Base-by-base conservation (phyloP, 1,284 basidiomycete genomes). In the Heterobasidion parviporum region DNA sequence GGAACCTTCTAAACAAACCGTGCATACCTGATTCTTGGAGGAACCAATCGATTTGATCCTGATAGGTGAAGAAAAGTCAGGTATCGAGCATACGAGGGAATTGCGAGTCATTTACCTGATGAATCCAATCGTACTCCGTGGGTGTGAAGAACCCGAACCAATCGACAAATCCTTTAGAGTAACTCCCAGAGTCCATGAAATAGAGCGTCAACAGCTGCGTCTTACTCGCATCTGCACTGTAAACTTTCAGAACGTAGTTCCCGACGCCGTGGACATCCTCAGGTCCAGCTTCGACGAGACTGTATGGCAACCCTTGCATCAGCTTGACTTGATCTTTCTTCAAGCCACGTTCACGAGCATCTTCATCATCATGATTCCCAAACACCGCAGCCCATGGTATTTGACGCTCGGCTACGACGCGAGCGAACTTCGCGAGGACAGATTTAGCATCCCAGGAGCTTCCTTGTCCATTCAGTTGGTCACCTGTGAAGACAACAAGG, bases 331-430 rank as follows among this genome's bases (percentile, higher is more conserved):
- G 85, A 14, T 85, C 69, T 41, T 57, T 46, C 16, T 59, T 53
- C 38, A 12, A 43, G 12, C 60, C 61, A 2, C 65, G 78, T 80
- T 59, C 83, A 78, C 52, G 73, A 66, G 57, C 83, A 59, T 85
- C 80, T 62, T 94, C 89, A 50, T 81, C 79, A 64, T 96, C 94
- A 67, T 98, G 95, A 65, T 99, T 98, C 2, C 95, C 92, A 67
- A 97, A 92, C 6, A 98, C 81, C 0, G 87, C 89, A 2, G 91
- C 83, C 92, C 94, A 99, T 0, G 94, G 88, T 35, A 97, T 89
- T 50, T 78, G 70, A 26, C 87, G 81, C 12, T 85, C 79, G 9
- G 89, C 89, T 5, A 92, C 87, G 0, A 84, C 84, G 16, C 76
- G 76, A 0, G 92, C 85, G 64, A 94, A 95, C 69, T 96, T 96